Evolutionary conservation across 176 grass and related monocot genomes (phyloP).

Genomic region (Triticum urartu): DNA sequence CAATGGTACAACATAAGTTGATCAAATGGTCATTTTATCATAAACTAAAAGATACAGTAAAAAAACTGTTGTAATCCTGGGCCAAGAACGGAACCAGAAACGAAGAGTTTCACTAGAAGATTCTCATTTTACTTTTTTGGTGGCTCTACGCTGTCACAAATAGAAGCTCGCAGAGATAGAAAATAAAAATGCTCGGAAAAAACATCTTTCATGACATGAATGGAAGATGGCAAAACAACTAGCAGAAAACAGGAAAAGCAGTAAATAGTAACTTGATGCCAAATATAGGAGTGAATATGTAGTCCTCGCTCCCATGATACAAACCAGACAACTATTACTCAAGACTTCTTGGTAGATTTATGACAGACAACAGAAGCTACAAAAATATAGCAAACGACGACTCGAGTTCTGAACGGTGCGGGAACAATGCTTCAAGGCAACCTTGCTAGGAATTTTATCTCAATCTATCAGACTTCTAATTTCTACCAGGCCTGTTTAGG

Average conservation of each 20-base stretch:
- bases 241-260: neutral
- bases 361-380: constrained; percentile 11
- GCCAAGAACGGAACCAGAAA: too few species aligned
- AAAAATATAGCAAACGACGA: constrained; percentile 18
- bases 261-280: constrained; percentile 21
- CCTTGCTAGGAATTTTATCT: constrained; percentile 27
- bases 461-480: constrained; percentile 34
- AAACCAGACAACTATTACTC: neutral
- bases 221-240: neutral
- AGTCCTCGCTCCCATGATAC: constrained; percentile 16
- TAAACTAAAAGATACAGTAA: too few species aligned
- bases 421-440: constrained; percentile 32
- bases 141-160: too few species aligned
- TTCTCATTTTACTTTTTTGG: too few species aligned
- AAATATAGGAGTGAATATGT: constrained; percentile 27
- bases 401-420: neutral
- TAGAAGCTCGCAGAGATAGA: too few species aligned
- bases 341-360: neutral
- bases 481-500: constrained; percentile 67
- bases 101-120: too few species aligned
- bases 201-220: neutral
- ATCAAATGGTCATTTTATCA: too few species aligned
- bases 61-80: too few species aligned
- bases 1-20: too few species aligned
- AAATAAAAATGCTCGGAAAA: too few species aligned